A percentile compares a stretch with the other conserved stretches of the same genome.
phyloP scores from a whole-genome alignment of 2,329 filamentous ascomycete species.

The Colletotrichum simmondsii region DNA sequence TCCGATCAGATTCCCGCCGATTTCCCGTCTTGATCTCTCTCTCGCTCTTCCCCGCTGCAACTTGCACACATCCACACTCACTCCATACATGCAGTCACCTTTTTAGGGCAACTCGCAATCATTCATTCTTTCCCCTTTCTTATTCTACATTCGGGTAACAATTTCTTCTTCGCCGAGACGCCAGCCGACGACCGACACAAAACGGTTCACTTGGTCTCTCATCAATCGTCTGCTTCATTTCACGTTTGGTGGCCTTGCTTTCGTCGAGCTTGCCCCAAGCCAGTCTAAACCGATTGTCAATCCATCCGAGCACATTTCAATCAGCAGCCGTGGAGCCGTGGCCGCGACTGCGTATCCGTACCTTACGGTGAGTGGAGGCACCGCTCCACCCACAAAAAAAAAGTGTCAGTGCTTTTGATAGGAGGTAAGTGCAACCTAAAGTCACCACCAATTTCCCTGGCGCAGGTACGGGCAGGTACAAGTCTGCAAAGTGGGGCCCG shows the following conservation, averaged over 20 bases:
- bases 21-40: neutral
- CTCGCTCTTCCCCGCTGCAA: neutral
- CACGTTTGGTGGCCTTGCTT: neutral
- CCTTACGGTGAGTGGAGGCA: neutral
- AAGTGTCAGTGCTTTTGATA: slow-evolving; percentile 31
- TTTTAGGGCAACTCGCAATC: neutral
- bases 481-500: slow-evolving; percentile 14
- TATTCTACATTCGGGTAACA: neutral
- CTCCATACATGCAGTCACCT: neutral
- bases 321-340: slow-evolving; percentile 9
- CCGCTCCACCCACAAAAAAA: neutral
- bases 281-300: slow-evolving; percentile 5
- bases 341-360: neutral
- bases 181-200: slow-evolving; percentile 1
- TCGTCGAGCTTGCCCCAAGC: neutral
- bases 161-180: slow-evolving; percentile 16
- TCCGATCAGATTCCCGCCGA: neutral
- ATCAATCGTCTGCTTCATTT: slow-evolving; percentile 7
- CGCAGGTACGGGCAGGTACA: slow-evolving; percentile 29
- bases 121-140: slow-evolving; percentile 7
- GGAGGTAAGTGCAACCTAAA: slow-evolving; percentile 29
- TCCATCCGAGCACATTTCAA: slow-evolving; percentile 8
- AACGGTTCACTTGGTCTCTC: slow-evolving; percentile 9
- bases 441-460: slow-evolving; percentile 32
- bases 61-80: neutral